phyloP scores from a whole-genome alignment of 1,284 basidiomycete genomes.

The Apiotrichum veenhuisii region DNA sequence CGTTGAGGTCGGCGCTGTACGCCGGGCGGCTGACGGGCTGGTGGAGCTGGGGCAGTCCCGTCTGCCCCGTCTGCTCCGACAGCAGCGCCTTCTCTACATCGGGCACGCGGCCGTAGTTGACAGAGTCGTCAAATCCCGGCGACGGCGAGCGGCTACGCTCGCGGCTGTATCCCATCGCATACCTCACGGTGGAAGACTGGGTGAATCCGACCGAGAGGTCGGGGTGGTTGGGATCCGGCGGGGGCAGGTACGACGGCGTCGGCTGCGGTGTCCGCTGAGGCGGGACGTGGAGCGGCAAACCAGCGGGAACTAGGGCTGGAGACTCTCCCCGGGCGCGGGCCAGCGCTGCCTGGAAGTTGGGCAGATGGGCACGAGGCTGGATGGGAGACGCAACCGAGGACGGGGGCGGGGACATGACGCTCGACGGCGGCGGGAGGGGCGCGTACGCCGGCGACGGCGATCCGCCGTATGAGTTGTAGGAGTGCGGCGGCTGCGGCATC shows the following conservation, averaged over 20 bases:
- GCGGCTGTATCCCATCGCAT: slow-evolving; percentile 18
- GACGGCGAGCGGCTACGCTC: slow-evolving; percentile 34
- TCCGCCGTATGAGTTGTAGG: background rate
- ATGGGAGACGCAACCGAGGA: background rate
- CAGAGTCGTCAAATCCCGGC: slow-evolving; percentile 27
- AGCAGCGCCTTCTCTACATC: slow-evolving; percentile 39
- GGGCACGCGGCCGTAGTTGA: slow-evolving; percentile 11
- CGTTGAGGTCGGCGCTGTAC: slow-evolving; percentile 10
- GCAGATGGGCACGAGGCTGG: slow-evolving; percentile 14
- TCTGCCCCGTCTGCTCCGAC: slow-evolving; percentile 6
- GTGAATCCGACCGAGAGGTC: slow-evolving; percentile 35
- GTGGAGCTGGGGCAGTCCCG: background rate
- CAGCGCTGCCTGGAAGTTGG: slow-evolving; percentile 42
- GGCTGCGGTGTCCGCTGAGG: slow-evolving; percentile 19
- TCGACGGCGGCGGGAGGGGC: background rate
- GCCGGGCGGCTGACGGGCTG: background rate
- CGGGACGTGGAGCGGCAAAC: background rate
- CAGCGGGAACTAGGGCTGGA: background rate
- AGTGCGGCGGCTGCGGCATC: slow-evolving; percentile 2
- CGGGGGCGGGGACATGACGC: background rate
- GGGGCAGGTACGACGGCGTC: slow-evolving; percentile 34
- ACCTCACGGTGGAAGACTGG: slow-evolving; percentile 31
- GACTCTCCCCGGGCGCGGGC: slow-evolving; percentile 25
- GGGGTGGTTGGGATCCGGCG: slow-evolving; percentile 44
- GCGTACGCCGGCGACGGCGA: background rate